A percentile compares a stretch with the other conserved stretches of the same genome.
Evolutionary conservation across 2,329 filamentous ascomycete genomes (phyloP).

Genomic region (Chaetomium strumarium): DNA sequence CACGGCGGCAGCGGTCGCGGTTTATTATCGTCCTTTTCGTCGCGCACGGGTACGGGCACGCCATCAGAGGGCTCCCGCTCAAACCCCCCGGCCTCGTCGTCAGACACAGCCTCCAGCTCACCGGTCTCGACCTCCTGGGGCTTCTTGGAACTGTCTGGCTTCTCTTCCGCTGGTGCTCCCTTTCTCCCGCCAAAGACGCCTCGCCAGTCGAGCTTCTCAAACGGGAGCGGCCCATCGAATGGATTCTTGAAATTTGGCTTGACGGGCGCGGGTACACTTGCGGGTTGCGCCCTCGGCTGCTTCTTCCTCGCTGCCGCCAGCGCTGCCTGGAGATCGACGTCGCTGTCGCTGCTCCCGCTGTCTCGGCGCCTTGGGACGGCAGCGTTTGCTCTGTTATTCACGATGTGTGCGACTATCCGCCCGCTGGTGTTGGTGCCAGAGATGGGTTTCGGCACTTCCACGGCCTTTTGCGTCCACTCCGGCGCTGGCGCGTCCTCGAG

Average conservation of each 20-base stretch:
- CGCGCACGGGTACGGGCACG: slow-evolving; percentile 25
- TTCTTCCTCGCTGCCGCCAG: slow-evolving; percentile 64
- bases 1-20: slow-evolving; percentile 68
- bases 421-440: slow-evolving; percentile 44
- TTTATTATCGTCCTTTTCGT: slow-evolving; percentile 36
- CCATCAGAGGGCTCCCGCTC: slow-evolving; percentile 39
- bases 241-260: slow-evolving; percentile 53
- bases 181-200: slow-evolving; percentile 47
- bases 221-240: slow-evolving; percentile 78
- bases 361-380: slow-evolving; percentile 44
- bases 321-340: slow-evolving; percentile 74
- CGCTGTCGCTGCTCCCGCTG: slow-evolving; percentile 62
- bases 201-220: slow-evolving; percentile 75
- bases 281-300: slow-evolving; percentile 39
- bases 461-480: slow-evolving; percentile 52
- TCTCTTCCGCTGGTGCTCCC: slow-evolving; percentile 27
- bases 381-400: slow-evolving; percentile 67
- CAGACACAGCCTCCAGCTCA: slow-evolving; percentile 27
- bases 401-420: slow-evolving; percentile 63
- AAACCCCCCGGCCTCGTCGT: slow-evolving; percentile 61
- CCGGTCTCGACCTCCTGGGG: slow-evolving; percentile 21
- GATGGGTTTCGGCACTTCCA: slow-evolving; percentile 46
- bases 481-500: slow-evolving; percentile 49
- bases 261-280: slow-evolving; percentile 31
- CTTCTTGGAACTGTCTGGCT: slow-evolving; percentile 21